phyloP scores from a whole-genome alignment of 1,284 basidiomycete species.

The Ceratobasidium sp. region DNA sequence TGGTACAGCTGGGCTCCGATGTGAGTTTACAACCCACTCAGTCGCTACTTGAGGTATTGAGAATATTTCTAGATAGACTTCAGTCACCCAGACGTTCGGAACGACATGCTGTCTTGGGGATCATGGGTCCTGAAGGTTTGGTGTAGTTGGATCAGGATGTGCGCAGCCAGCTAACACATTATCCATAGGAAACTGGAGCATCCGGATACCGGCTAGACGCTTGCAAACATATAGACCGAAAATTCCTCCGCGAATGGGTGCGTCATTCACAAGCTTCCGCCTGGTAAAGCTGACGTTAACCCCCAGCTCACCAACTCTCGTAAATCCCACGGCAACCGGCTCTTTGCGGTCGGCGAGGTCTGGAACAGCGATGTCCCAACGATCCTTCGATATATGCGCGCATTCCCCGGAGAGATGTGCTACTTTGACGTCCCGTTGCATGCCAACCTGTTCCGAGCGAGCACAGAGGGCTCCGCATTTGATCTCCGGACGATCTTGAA shows the following conservation, averaged over 20 bases:
- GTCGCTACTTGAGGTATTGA: not conserved
- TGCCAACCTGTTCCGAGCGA: constrained; percentile 70
- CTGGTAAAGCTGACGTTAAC: not conserved
- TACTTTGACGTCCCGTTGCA: constrained; percentile 84
- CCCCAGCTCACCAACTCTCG: constrained; percentile 53
- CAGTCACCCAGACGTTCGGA: constrained; percentile 77
- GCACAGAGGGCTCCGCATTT: constrained; percentile 63
- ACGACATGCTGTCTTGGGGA: constrained; percentile 71
- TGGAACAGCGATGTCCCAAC: constrained; percentile 59
- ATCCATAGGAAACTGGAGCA: constrained; percentile 71
- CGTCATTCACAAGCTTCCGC: constrained; percentile 47
- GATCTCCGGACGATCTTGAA: constrained; percentile 70
- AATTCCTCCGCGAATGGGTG: constrained; percentile 71
- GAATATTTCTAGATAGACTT: constrained; percentile 72
- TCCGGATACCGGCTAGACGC: constrained; percentile 87
- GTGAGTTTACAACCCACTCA: constrained; percentile 18
- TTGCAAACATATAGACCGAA: constrained; percentile 80
- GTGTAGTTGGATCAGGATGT: constrained; percentile 3
- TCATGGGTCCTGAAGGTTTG: constrained; percentile 71
- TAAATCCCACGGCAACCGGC: constrained; percentile 52
- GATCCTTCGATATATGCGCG: constrained; percentile 28
- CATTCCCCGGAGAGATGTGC: constrained; percentile 58
- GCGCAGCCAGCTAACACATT: not conserved
- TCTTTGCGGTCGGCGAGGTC: constrained; percentile 77
- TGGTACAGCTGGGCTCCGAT: constrained; percentile 39